Evolutionary conservation across 1,284 basidiomycete genomes (phyloP).

Genomic region (Butyriboletus appendiculatus): DNA sequence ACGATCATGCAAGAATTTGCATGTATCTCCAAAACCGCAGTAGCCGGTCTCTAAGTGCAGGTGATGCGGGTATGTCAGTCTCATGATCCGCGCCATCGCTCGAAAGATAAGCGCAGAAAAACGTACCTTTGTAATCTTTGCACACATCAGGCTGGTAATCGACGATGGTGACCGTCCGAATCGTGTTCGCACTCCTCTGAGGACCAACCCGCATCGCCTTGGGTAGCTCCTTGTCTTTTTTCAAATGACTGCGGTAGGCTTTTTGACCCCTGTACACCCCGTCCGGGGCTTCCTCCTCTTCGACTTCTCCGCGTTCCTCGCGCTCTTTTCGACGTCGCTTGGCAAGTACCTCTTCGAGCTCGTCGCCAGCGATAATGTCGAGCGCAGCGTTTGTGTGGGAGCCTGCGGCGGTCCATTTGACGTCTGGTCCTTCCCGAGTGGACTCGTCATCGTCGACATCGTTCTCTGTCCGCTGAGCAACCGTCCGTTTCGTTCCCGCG

Average conservation of each 20-base stretch:
- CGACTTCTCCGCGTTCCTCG: conserved; percentile 54
- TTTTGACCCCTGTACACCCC: conserved; percentile 87
- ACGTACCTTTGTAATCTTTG: conserved; percentile 95
- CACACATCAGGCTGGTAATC: conserved; percentile 99
- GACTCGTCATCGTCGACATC: conserved; percentile 46
- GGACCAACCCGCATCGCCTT: conserved; percentile 91
- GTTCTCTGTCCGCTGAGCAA: conserved; percentile 53
- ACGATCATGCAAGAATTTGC: conserved; percentile 93
- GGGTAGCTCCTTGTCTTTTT: conserved; percentile 79
- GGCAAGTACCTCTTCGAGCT: conserved; percentile 70
- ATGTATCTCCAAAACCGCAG: conserved; percentile 98
- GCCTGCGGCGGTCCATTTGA: conserved; percentile 75
- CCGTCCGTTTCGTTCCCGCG: conserved; percentile 82
- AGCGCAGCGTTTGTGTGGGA: conserved; percentile 68
- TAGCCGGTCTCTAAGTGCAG: conserved; percentile 85
- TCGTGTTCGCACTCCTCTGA: conserved; percentile 80
- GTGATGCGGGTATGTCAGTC: conserved; percentile 18
- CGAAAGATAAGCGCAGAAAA: conserved; percentile 28
- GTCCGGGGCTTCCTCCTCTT: conserved; percentile 72
- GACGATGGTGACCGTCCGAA: conserved; percentile 92
- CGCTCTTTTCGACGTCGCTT: conserved; percentile 60
- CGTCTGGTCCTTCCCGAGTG: conserved; percentile 65
- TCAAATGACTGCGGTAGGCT: conserved; percentile 81
- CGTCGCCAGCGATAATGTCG: conserved; percentile 78
- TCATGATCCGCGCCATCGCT: conserved; percentile 15